Evolutionary conservation across 2,329 filamentous ascomycete genomes (phyloP).

Genomic region (Aspergillus floridensis): DNA sequence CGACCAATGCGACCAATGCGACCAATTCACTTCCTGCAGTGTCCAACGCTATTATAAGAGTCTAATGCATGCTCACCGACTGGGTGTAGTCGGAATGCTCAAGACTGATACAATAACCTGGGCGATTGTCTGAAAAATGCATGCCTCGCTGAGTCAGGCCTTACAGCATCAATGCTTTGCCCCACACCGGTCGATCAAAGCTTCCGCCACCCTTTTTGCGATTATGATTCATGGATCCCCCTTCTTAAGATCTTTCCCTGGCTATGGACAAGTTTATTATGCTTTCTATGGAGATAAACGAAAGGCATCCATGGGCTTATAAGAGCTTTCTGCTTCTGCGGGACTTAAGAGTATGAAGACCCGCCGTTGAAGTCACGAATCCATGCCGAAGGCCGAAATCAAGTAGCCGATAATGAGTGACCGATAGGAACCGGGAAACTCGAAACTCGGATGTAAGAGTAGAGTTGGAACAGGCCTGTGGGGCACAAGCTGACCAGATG

Average conservation of each 20-base stretch:
- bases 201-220: not conserved
- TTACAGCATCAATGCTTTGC: not conserved
- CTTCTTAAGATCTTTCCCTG: not conserved
- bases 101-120: not conserved
- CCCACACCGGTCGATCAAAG: not conserved
- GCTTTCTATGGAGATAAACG: not conserved
- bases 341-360: not conserved
- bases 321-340: not conserved
- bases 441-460: not conserved
- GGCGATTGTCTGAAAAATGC: not conserved
- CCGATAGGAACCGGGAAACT: not conserved
- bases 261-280: not conserved
- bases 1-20: too few relatives aligned
- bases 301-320: not conserved
- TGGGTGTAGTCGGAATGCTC: not conserved
- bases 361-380: not conserved
- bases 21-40: too few relatives aligned
- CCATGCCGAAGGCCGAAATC: not conserved
- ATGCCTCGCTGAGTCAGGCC: not conserved
- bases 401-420: not conserved
- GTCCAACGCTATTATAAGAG: too few relatives aligned
- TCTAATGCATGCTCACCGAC: not conserved
- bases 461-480: not conserved
- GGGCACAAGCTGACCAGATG: not conserved
- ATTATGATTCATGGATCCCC: not conserved